Evolutionary conservation across 306 rosid species (phyloP).

Genomic region (Hippophae tibetana): DNA sequence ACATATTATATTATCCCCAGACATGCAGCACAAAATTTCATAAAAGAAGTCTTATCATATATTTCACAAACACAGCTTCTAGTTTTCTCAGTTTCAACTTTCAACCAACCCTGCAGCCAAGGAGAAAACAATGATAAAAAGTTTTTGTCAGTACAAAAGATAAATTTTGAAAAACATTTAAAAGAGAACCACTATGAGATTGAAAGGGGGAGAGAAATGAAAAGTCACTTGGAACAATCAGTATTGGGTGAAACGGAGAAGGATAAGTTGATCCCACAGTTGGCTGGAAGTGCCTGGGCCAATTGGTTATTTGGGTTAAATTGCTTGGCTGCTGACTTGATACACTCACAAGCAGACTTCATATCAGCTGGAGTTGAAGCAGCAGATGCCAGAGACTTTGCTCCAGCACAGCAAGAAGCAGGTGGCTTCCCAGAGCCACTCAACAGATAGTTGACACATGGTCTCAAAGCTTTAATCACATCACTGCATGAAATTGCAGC

Average conservation of each 20-base stretch:
- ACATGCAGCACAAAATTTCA: too few species aligned
- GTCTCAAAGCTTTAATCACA: constrained; percentile 45
- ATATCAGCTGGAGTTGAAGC: constrained; percentile 40
- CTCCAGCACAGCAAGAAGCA: constrained; percentile 53
- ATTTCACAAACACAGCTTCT: too few species aligned
- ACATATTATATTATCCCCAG: too few species aligned
- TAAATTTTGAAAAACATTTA: too few species aligned
- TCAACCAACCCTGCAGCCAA: too few species aligned
- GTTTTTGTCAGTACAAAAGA: too few species aligned
- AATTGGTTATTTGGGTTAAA: constrained; percentile 32
- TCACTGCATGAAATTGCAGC: constrained; percentile 48
- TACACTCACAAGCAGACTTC: constrained; percentile 59
- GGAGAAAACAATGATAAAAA: too few species aligned
- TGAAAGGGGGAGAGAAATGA: not conserved
- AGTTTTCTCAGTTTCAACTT: too few species aligned
- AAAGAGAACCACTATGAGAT: not conserved
- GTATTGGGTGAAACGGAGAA: constrained; percentile 38
- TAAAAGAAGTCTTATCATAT: too few species aligned
- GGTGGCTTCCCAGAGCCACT: constrained; percentile 70
- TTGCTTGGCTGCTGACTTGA: constrained; percentile 44
- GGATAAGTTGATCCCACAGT: constrained; percentile 48
- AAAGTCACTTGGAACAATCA: constrained; percentile 59
- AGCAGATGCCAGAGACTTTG: constrained; percentile 44
- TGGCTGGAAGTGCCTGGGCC: constrained; percentile 56
- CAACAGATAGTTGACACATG: constrained; percentile 56